Conservation (phyloP, 148 eudicot species). For the Agrostemma githago region DNA sequence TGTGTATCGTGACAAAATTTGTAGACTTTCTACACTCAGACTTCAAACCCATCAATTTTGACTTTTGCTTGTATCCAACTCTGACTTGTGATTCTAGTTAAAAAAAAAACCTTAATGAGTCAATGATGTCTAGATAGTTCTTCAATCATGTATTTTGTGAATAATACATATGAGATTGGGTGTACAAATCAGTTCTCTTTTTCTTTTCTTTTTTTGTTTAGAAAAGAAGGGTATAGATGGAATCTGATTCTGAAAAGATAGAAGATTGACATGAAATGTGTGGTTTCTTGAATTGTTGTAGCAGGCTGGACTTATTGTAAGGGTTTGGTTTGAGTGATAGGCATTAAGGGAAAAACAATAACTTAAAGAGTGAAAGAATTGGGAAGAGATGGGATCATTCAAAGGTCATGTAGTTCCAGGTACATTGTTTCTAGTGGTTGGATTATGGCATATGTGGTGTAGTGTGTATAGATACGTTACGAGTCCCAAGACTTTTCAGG, state of each 20-base stretch:
- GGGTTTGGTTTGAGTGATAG: slow-evolving; percentile 19
- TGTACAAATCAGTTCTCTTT: background rate
- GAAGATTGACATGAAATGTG: slow-evolving; percentile 12
- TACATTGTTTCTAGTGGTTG: slow-evolving; percentile 72
- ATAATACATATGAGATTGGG: background rate
- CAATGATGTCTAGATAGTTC: slow-evolving; percentile 16
- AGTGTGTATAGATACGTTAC: slow-evolving; percentile 52
- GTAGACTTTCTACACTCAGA: background rate
- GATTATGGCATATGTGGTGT: slow-evolving; percentile 85
- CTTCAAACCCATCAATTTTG: slow-evolving; percentile 21
- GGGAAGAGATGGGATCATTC: slow-evolving; percentile 77
- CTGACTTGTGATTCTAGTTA: slow-evolving; percentile 13
- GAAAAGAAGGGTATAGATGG: background rate
- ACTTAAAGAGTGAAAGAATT: background rate
- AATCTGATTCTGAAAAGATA: slow-evolving; percentile 12
- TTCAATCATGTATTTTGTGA: background rate
- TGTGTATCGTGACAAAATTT: slow-evolving; percentile 5
- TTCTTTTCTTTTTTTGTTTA: no score
- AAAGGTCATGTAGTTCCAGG: slow-evolving; percentile 91
- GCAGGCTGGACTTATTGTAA: slow-evolving; percentile 9
- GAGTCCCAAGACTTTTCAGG: slow-evolving; percentile 51
- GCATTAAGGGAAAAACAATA: slow-evolving; percentile 4
- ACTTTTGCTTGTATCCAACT: slow-evolving; percentile 22
- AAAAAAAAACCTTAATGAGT: background rate
- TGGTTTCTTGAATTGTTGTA: slow-evolving; percentile 13